Evolutionary conservation across 352 stramenopile genomes (phyloP).

Genomic region (Ophiocytium majus): DNA sequence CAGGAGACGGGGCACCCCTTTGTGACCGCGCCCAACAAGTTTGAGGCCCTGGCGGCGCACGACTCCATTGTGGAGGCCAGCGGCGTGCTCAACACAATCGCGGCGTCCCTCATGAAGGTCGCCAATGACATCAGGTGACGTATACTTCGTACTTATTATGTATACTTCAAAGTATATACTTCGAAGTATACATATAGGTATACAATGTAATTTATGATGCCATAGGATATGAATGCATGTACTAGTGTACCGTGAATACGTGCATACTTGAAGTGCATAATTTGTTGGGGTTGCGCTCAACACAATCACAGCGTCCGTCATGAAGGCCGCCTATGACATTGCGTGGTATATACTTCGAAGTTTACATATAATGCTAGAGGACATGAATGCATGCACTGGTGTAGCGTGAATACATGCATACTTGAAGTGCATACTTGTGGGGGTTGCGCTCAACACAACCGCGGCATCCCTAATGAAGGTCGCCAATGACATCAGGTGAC

Average conservation of each 20-base stretch:
- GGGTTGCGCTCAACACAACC: neutral
- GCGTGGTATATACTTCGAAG: too few species aligned
- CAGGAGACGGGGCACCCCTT: conserved; percentile 87
- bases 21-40: conserved; percentile 94
- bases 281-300: too few species aligned
- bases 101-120: conserved; percentile 87
- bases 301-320: conserved; percentile 77
- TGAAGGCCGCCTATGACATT: conserved; percentile 91
- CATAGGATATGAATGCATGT: conserved; percentile 8
- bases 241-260: too few species aligned
- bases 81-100: conserved; percentile 81
- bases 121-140: conserved; percentile 83
- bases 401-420: too few species aligned
- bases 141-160: conserved; percentile 66
- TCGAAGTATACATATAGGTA: too few species aligned
- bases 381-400: too few species aligned
- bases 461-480: conserved; percentile 5
- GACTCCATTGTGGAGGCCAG: conserved; percentile 86
- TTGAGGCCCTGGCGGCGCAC: conserved; percentile 85
- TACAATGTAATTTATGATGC: too few species aligned
- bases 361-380: too few species aligned
- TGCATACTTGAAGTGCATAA: too few species aligned
- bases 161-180: too few species aligned
- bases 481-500: conserved; percentile 34
- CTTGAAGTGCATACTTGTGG: too few species aligned